Evolutionary conservation across 805 yeast genomes (phyloP), one percentile per base, ranked within the genome.

Genomic region (Wickerhamiella occidentalis): DNA sequence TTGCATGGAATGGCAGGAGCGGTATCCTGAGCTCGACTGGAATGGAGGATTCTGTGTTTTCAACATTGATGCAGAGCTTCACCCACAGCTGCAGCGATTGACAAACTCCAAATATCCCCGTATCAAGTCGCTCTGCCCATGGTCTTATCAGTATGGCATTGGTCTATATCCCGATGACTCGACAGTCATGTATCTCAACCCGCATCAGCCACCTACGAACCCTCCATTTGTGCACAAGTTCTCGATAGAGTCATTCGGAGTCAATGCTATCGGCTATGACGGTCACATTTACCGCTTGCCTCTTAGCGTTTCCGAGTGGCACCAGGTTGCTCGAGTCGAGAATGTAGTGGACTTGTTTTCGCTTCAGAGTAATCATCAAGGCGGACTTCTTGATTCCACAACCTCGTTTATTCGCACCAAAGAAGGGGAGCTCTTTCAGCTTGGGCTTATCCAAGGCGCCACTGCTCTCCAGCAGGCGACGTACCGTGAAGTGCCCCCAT

Each of bases 1-100:
- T 35, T 17, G 30, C 21, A 23, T n/a, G 30, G 47, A 45, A 11
- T 45, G 47, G 47, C 9, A 23, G 18, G 40, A 35, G 9, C 40
- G 29, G 12, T 33, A 45, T 25, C 40, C 47, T 9, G 40, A 45
- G 22, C 40, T 17, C 17, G 35, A 45, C 41, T 45, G 47, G 47
- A 28, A 33, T 15, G 38, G 29, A 3, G 30, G 25, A 4, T 28
- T n/a, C 11, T 25, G 15, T 17, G n/a, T 21, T 11, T 36, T 15
- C 18, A 5, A 35, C 12, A 2, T 45, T 15, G 29, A 35, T 2
- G 19, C 35, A 9, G 15, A n/a, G 19, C 33, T 35, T 2, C 30
- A 17, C 22, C 30, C 30, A 9, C 30, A 35, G 13, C 15, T 45
- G 4, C 35, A 21, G 35, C 25, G 29, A 2, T 9, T 9, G 11